These are phyloP conservation scores for Pleurotus cornucopiae DNA, from an alignment of 768 basidiomycete species.

Conservation along the genomic window DNA sequence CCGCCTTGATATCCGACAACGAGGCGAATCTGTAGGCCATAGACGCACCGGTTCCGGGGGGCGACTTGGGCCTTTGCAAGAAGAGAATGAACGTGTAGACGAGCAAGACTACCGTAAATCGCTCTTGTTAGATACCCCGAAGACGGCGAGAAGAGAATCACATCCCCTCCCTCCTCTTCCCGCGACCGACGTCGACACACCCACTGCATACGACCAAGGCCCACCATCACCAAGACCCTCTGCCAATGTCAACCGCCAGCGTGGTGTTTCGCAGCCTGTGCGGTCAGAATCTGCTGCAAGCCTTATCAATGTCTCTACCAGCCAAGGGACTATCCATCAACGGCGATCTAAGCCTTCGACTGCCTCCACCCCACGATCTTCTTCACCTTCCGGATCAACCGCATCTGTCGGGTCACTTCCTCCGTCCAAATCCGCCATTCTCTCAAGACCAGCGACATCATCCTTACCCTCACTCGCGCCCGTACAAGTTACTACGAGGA, in stretches of 20 bases:
- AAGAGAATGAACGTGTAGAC: conserved; percentile 44
- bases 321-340: conserved; percentile 63
- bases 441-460: conserved; percentile 27
- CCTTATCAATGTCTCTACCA: conserved; percentile 57
- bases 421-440: conserved; percentile 15
- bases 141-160: conserved; percentile 42
- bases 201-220: conserved; percentile 27
- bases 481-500: conserved; percentile 31
- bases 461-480: conserved; percentile 36
- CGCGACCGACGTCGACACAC: conserved; percentile 20
- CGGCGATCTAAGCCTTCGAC: conserved; percentile 49
- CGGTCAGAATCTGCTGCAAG: conserved; percentile 27
- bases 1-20: conserved; percentile 35
- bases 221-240: conserved; percentile 50
- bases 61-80: conserved; percentile 56
- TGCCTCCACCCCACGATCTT: conserved; percentile 58
- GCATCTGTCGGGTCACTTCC: conserved; percentile 35
- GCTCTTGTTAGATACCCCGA: conserved; percentile 37
- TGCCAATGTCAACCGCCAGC: conserved; percentile 44
- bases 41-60: conserved; percentile 51
- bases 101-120: conserved; percentile 25
- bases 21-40: conserved; percentile 50
- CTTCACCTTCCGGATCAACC: conserved; percentile 46
- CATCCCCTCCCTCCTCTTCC: conserved; percentile 70
- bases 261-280: conserved; percentile 51